Evolutionary conservation across 208 protist species (phyloP).

Genomic region (Porcisia hertigi): DNA sequence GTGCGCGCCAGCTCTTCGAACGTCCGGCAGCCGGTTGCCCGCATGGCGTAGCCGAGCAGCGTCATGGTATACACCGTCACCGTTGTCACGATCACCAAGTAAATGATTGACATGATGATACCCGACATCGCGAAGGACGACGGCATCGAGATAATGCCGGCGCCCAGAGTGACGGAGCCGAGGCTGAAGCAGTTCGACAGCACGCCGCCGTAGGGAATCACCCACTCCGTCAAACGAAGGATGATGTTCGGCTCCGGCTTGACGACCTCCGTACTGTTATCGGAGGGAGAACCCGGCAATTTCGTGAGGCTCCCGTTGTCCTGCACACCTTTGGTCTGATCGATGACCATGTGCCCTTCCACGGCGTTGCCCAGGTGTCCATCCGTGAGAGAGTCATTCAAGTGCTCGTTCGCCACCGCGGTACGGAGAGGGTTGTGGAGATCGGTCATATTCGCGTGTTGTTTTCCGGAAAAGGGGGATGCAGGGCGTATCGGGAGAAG

Average conservation of each 20-base stretch:
- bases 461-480: neutral
- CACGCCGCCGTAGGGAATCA: slow-evolving; percentile 55
- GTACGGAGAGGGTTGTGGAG: neutral
- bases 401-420: neutral
- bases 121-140: too few species aligned
- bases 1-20: too few species aligned
- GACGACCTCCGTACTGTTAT: neutral
- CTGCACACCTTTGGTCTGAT: neutral
- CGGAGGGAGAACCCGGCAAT: neutral
- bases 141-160: too few species aligned
- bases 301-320: neutral
- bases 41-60: too few species aligned
- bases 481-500: neutral
- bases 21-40: too few species aligned
- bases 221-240: slow-evolving; percentile 4
- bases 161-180: too few species aligned
- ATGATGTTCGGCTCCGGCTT: slow-evolving; percentile 3
- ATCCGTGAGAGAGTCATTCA: neutral
- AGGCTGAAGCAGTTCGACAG: slow-evolving; percentile 64
- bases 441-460: neutral
- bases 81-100: too few species aligned
- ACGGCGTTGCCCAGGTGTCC: neutral
- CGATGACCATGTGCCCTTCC: too few species aligned
- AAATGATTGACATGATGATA: too few species aligned
- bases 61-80: too few species aligned